Evolutionary conservation across 176 grass and related monocot species (phyloP).

Genomic region (Aegilops longissima): DNA sequence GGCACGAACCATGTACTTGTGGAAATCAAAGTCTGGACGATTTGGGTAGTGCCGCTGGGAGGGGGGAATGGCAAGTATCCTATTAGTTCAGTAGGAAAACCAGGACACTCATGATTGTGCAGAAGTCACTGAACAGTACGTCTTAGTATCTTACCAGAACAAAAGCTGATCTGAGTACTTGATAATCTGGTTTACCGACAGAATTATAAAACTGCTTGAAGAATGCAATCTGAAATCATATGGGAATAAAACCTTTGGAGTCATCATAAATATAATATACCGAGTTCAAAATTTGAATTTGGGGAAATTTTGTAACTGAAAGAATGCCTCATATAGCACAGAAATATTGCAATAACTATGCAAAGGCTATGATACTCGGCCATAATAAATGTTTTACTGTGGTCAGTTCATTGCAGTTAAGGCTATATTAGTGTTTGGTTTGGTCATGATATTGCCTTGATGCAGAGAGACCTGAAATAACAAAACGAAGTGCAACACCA

Average conservation of each 20-base stretch:
- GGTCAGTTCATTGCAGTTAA: slow-evolving; percentile 8
- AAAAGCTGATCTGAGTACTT: slow-evolving; percentile 65
- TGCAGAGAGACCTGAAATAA: neutral
- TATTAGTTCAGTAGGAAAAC: slow-evolving; percentile 21
- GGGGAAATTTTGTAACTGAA: neutral
- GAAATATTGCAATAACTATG: neutral
- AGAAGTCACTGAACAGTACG: slow-evolving; percentile 2
- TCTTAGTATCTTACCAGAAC: slow-evolving; percentile 48
- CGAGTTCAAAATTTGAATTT: slow-evolving; percentile 6
- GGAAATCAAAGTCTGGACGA: slow-evolving; percentile 43
- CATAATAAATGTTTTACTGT: neutral
- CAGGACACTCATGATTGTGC: neutral
- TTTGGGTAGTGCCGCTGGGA: slow-evolving; percentile 37
- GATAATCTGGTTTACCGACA: slow-evolving; percentile 71
- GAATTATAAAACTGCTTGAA: slow-evolving; percentile 73
- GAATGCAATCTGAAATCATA: slow-evolving; percentile 58
- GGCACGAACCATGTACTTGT: slow-evolving; percentile 63
- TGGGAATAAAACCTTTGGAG: neutral
- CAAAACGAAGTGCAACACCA: neutral
- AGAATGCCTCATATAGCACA: neutral
- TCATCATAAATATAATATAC: neutral
- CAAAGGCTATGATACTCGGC: neutral
- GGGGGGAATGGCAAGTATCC: neutral
- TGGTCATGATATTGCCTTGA: slow-evolving; percentile 12
- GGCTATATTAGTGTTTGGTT: neutral